phyloP scores from a whole-genome alignment of 1,139 yeast species.

The Candida sanyaensis region DNA sequence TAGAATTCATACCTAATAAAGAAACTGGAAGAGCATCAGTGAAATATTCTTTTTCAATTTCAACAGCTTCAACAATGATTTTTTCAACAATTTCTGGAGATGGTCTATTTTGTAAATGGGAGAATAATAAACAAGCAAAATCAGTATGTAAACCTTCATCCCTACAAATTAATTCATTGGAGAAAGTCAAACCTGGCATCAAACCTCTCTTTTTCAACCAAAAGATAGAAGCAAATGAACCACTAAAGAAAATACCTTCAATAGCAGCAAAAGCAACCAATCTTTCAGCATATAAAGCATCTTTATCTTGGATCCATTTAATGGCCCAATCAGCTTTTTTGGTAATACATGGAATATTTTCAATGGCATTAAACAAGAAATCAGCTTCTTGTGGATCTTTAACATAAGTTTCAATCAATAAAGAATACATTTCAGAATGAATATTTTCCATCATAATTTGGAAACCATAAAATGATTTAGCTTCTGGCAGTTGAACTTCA shows the following conservation, averaged over 20 bases:
- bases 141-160: constrained; percentile 99
- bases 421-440: constrained; percentile 95
- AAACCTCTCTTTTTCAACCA: constrained; percentile 98
- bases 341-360: constrained; percentile 88
- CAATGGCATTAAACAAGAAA: constrained; percentile 89
- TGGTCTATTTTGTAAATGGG: constrained; percentile 91
- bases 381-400: constrained; percentile 93
- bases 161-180: constrained; percentile 94
- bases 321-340: constrained; percentile 98
- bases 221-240: constrained; percentile 96
- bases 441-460: constrained; percentile 99
- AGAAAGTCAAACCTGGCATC: constrained; percentile 98
- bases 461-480: constrained; percentile 98
- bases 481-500: constrained; percentile 97
- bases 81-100: constrained; percentile 72
- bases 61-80: constrained; percentile 94
- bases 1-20: constrained; percentile 89
- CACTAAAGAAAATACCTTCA: constrained; percentile 97
- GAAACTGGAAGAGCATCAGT: constrained; percentile 92
- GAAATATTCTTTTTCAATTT: constrained; percentile 90
- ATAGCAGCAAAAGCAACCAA: constrained; percentile 98
- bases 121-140: constrained; percentile 92
- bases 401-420: constrained; percentile 90
- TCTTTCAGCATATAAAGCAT: constrained; percentile 91
- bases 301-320: constrained; percentile 89